Evolutionary conservation across 805 yeast genomes (phyloP).

Genomic region (Starmerella tilneyi): DNA sequence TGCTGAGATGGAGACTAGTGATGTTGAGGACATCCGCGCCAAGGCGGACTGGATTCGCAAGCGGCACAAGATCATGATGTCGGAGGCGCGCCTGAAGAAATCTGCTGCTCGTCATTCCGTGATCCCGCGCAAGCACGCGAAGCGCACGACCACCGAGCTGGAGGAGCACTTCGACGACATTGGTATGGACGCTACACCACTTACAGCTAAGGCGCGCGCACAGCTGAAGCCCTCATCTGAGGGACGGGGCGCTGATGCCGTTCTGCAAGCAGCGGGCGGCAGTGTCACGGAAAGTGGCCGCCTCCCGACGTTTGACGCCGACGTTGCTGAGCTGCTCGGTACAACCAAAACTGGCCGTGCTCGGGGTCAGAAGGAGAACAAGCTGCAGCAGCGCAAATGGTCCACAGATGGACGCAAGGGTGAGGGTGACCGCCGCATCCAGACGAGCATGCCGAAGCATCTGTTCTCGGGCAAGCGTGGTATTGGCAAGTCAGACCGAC

Average conservation of each 20-base stretch:
- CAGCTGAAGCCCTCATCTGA: slow-evolving; percentile 31
- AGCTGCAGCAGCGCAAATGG: slow-evolving; percentile 86
- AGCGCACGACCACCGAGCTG: slow-evolving; percentile 55
- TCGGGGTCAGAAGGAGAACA: slow-evolving; percentile 78
- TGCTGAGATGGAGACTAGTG: slow-evolving; percentile 53
- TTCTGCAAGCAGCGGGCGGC: slow-evolving; percentile 45
- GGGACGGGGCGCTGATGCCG: slow-evolving; percentile 66
- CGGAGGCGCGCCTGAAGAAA: slow-evolving; percentile 77
- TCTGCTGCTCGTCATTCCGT: slow-evolving; percentile 77
- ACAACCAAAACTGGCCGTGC: slow-evolving; percentile 46
- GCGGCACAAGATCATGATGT: slow-evolving; percentile 87
- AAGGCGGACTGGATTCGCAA: slow-evolving; percentile 94
- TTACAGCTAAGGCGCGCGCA: slow-evolving; percentile 43
- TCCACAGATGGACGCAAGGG: slow-evolving; percentile 86
- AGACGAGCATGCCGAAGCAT: slow-evolving; percentile 84
- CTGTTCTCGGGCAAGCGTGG: slow-evolving; percentile 95
- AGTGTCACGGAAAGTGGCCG: slow-evolving; percentile 32
- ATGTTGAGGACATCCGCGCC: slow-evolving; percentile 56
- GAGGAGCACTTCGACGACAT: slow-evolving; percentile 80
- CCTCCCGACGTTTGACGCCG: slow-evolving; percentile 56
- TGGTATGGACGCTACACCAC: slow-evolving; percentile 73
- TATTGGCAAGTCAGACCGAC: slow-evolving; percentile 81
- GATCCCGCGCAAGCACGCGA: slow-evolving; percentile 78
- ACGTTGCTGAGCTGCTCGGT: slow-evolving; percentile 50
- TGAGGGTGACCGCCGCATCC: slow-evolving; percentile 87